These are phyloP conservation scores for Rhododendron vialii DNA, from an alignment of 148 eudicot genomes.

Conservation along the genomic window DNA sequence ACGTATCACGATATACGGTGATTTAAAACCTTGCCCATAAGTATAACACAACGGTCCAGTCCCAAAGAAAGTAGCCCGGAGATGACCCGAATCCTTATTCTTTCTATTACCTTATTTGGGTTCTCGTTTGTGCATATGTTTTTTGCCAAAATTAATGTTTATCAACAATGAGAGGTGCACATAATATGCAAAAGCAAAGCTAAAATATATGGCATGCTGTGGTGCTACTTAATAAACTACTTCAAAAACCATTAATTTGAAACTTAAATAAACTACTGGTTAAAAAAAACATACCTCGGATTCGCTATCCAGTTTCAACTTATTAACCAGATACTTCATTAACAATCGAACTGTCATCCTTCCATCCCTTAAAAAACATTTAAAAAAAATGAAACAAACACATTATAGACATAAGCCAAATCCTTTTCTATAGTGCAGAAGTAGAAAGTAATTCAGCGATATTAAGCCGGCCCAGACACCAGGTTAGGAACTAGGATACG, in stretches of 20 bases:
- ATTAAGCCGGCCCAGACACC: not conserved
- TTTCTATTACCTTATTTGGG: not conserved
- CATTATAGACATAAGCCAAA: not conserved
- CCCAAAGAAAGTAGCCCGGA: not conserved
- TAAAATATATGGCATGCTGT: not conserved
- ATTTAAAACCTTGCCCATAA: not conserved
- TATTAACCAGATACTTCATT: slow-evolving; percentile 75
- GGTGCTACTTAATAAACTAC: not conserved
- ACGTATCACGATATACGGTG: not conserved
- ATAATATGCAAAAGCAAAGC: not conserved
- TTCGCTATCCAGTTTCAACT: slow-evolving; percentile 77
- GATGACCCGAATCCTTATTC: not conserved
- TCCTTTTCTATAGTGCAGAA: not conserved
- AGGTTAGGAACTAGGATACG: not conserved
- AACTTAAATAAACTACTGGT: not conserved
- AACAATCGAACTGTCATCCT: slow-evolving; percentile 71
- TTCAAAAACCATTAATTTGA: not conserved
- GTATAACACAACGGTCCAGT: not conserved
- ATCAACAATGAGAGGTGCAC: not conserved
- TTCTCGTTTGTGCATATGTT: not conserved
- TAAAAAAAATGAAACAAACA: not conserved
- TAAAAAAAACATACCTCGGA: slow-evolving; percentile 51
- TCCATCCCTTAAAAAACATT: slow-evolving; percentile 46
- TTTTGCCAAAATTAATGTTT: not conserved
- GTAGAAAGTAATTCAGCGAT: not conserved